Evolutionary conservation across 805 yeast genomes (phyloP), one percentile per base, ranked within the genome.

Genomic region (Saturnispora gosingensis): DNA sequence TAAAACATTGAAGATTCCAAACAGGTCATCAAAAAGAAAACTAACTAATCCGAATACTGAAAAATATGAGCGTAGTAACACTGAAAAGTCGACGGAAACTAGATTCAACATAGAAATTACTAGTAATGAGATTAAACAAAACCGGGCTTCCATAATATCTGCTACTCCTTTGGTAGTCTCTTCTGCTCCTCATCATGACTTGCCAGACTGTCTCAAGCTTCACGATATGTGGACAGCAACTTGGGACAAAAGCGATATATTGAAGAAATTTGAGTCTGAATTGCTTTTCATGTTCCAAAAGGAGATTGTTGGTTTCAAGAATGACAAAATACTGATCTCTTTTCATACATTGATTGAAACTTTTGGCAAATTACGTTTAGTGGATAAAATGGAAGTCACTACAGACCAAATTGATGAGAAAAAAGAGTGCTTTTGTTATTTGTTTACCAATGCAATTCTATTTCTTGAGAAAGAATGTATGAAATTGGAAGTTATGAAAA

Each of bases 141-240:
- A 70, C 3, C 57, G 71, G 22, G 71, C 71, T 4, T 68, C 71
- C 1, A 59, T 65, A 2, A 57, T 61, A 2, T 62, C 68, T 15
- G 72, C 69, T 2, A 59, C 61, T 0, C 62, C 69, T 0, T 65
- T 70, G 3, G 65, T 67, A 15, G 58, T 68, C 6, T 63, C 70
- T 1, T 67, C 71, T 2, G 71, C 59, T 5, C 50, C 63, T 1
- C 39, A 43, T 30, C 44, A 48, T 15, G 38, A 45, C 18, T 25
- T 45, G 25, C 22, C 43, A 8, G 16, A 45, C 7, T 42, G n/a
- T 13, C 36, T 39, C 5, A 25, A 28, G 24, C 11, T 9, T 15
- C 5, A 35, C 11, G n/a, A 13, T 11, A 36, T 46, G 0, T 61
- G 64, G 62, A 53, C 58, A 11, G 45, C 46, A 4, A 50, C 46